These are phyloP conservation scores for Mycena rebaudengoi DNA, from an alignment of 768 basidiomycete genomes.

Conservation along the genomic window DNA sequence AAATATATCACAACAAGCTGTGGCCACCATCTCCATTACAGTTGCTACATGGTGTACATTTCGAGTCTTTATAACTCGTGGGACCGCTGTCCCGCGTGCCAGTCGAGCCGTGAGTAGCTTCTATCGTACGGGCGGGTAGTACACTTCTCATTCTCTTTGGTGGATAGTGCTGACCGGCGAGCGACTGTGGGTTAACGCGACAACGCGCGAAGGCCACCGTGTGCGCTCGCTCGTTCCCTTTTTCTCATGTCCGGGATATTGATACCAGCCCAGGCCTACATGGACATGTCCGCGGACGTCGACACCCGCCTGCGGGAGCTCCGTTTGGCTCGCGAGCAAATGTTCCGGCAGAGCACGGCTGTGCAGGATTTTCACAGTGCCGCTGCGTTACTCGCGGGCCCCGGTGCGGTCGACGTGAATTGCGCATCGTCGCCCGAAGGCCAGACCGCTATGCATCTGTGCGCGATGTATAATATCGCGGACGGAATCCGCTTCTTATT, in stretches of 20 bases:
- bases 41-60: constrained; percentile 12
- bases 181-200: neutral
- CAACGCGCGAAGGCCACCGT: neutral
- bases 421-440: constrained; percentile 2
- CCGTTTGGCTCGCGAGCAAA: constrained; percentile 7
- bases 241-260: neutral
- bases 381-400: neutral
- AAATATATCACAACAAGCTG: constrained; percentile 11
- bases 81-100: constrained; percentile 13
- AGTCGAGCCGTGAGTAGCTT: neutral
- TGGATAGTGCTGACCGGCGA: neutral
- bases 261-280: constrained; percentile 1
- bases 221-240: no score
- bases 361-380: neutral
- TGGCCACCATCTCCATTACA: constrained; percentile 13
- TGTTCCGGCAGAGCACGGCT: constrained; percentile 3
- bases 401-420: constrained; percentile 17
- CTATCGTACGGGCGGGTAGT: neutral
- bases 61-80: neutral
- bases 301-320: neutral
- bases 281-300: constrained; percentile 15
- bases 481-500: neutral
- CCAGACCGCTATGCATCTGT: constrained; percentile 11
- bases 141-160: neutral
- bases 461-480: constrained; percentile 5